Conservation (phyloP, 352 stramenopile species). For the Thraustochytrium sp. region DNA sequence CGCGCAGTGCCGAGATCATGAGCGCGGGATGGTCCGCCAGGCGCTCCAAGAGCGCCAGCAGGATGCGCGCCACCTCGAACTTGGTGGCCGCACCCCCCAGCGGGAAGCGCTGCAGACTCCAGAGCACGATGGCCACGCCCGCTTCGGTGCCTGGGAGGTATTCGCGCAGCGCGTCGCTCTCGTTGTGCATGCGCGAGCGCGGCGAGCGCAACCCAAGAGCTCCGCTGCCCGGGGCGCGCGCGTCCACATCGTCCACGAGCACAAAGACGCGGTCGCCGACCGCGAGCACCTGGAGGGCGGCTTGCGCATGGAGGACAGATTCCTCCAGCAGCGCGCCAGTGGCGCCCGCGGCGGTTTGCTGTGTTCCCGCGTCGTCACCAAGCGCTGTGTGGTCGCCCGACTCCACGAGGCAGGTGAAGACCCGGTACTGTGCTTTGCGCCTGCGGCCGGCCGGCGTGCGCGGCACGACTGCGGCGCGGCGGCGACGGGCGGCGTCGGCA, state of each 20-base stretch:
- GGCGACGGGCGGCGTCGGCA: not conserved
- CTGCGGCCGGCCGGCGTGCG: not conserved
- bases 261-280: not conserved
- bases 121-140: not conserved
- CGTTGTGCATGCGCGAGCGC: not conserved
- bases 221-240: not conserved
- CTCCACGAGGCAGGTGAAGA: slow-evolving; percentile 26
- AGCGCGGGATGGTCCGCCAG: not conserved
- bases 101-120: not conserved
- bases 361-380: not conserved
- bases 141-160: not conserved
- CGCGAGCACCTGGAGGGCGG: not conserved
- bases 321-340: not conserved
- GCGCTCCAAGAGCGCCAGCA: not conserved
- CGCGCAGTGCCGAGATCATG: slow-evolving; percentile 27
- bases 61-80: slow-evolving; percentile 21
- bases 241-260: not conserved
- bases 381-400: not conserved
- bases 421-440: not conserved
- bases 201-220: not conserved
- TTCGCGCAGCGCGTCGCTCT: not conserved
- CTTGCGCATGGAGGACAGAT: slow-evolving; percentile 6
- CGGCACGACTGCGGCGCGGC: not conserved
- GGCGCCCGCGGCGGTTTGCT: not conserved
- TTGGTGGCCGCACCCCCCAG: not conserved